Percentiles rank a stretch among this genome's conserved stretches.
Conservation (phyloP, 2,329 filamentous ascomycete species). For the Tolypocladium cylindrosporum region DNA sequence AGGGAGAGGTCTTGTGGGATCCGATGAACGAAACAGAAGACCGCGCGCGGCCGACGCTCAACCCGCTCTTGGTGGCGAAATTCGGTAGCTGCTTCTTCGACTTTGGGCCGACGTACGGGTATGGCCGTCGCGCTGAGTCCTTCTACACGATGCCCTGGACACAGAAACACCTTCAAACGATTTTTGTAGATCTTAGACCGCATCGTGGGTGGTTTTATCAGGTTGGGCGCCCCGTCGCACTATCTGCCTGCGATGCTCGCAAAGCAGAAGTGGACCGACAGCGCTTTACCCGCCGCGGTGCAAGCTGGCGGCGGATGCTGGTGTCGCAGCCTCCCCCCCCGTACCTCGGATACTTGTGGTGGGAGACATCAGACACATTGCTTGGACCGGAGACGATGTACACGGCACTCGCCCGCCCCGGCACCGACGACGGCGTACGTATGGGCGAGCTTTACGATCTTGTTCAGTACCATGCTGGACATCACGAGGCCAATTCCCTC, state of each 20-base stretch:
- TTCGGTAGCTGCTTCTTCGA: too few relatives aligned
- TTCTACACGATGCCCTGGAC: too few relatives aligned
- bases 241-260: neutral
- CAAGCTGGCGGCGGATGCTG: slow-evolving; percentile 14
- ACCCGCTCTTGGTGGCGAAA: too few relatives aligned
- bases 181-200: too few relatives aligned
- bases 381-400: neutral
- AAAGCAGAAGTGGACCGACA: neutral
- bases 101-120: neutral
- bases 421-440: slow-evolving; percentile 2
- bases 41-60: neutral
- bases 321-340: slow-evolving; percentile 9
- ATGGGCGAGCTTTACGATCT: slow-evolving; percentile 11
- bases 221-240: too few relatives aligned
- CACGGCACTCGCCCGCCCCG: neutral
- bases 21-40: neutral
- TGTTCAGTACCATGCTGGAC: too few relatives aligned
- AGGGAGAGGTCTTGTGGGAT: neutral
- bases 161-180: too few relatives aligned
- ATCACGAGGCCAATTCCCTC: too few relatives aligned
- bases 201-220: too few relatives aligned
- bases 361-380: neutral
- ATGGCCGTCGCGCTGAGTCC: neutral
- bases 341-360: too few relatives aligned
- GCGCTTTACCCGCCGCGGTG: slow-evolving; percentile 6